Conservation (phyloP, 305 asterid species). For the Nicotiana rustica region DNA sequence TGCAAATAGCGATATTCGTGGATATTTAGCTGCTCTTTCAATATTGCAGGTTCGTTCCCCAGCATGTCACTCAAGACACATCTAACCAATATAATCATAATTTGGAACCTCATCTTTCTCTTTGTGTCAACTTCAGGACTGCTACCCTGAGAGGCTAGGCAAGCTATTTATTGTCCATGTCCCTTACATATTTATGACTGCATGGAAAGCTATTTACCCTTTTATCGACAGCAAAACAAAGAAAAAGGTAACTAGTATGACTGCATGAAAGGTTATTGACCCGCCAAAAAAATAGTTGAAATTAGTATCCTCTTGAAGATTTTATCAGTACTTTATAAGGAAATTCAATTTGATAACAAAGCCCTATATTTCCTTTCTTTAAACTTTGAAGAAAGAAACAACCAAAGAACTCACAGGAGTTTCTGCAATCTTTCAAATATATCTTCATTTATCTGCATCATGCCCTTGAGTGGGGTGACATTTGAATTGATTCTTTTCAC, state of each 20-base stretch:
- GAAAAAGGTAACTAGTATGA: slow-evolving; percentile 57
- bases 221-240: slow-evolving; percentile 75
- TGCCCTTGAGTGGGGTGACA: too few species aligned
- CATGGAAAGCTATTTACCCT: slow-evolving; percentile 79
- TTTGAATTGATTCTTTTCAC: too few species aligned
- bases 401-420: too few species aligned
- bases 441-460: too few species aligned
- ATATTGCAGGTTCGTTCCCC: slow-evolving; percentile 64
- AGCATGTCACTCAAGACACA: neutral
- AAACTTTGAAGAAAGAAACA: too few species aligned
- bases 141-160: slow-evolving; percentile 88
- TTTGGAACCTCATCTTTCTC: neutral
- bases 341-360: too few species aligned
- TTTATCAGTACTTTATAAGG: too few species aligned
- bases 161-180: slow-evolving; percentile 59
- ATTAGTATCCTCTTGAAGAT: too few species aligned
- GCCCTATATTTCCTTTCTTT: too few species aligned
- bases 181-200: slow-evolving; percentile 81
- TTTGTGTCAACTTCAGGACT: slow-evolving; percentile 56
- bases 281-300: neutral
- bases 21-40: slow-evolving; percentile 44
- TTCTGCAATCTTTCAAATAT: too few species aligned
- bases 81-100: neutral
- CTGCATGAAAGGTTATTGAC: neutral
- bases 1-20: slow-evolving; percentile 48